These are phyloP conservation scores for Trichocomaceae sp. DNA, from an alignment of 2,329 filamentous ascomycete species.

Conservation along the genomic window DNA sequence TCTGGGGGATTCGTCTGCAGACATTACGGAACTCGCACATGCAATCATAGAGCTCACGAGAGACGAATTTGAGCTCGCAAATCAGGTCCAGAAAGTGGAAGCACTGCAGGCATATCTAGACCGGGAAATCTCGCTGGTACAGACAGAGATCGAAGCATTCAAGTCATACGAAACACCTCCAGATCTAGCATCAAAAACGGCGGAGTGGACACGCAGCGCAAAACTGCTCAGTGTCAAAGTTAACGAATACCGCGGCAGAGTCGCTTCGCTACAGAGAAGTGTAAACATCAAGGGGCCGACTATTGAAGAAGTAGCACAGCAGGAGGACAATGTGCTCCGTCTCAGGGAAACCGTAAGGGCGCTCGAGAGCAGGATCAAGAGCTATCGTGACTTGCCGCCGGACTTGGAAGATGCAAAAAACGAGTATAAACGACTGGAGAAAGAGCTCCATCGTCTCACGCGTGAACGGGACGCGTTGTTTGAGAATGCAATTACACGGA, in stretches of 20 bases:
- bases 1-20: conserved; percentile 46
- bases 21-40: conserved; percentile 45
- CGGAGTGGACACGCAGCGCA: conserved; percentile 64
- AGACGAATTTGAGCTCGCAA: conserved; percentile 45
- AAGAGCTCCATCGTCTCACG: conserved; percentile 56
- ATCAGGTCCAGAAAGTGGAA: conserved; percentile 52
- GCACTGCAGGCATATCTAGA: conserved; percentile 53
- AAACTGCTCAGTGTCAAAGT: conserved; percentile 62
- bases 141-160: conserved; percentile 25
- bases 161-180: conserved; percentile 49
- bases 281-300: conserved; percentile 22
- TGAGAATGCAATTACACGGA: conserved; percentile 54
- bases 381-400: conserved; percentile 66
- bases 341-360: conserved; percentile 56
- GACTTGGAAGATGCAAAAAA: conserved; percentile 61
- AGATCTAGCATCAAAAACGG: conserved; percentile 61
- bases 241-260: conserved; percentile 57
- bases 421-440: conserved; percentile 62
- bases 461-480: conserved; percentile 66
- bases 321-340: conserved; percentile 54
- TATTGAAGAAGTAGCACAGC: conserved; percentile 48
- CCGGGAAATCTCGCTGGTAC: conserved; percentile 40
- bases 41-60: conserved; percentile 53
- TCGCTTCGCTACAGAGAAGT: conserved; percentile 37
- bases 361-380: conserved; percentile 60